phyloP scores from a whole-genome alignment of 2,329 filamentous ascomycete genomes.

The Diaporthe australafricana region DNA sequence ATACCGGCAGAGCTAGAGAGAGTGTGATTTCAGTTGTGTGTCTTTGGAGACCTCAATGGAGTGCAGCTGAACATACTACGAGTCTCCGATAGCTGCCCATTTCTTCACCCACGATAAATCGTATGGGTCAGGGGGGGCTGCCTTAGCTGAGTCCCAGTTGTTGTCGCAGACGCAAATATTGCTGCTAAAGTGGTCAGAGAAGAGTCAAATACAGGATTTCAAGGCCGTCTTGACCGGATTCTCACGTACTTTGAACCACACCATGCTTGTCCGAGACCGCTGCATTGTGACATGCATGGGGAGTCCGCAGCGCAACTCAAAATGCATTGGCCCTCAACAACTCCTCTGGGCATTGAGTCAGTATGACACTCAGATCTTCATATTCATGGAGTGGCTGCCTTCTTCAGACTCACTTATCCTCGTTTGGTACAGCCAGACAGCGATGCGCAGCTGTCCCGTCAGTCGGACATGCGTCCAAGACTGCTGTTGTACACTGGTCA shows the following conservation, averaged over 20 bases:
- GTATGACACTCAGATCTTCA: neutral
- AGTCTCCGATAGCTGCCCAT: slow-evolving; percentile 16
- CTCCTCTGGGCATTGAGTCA: neutral
- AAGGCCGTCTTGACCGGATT: neutral
- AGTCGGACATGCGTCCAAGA: slow-evolving; percentile 6
- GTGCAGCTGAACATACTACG: neutral
- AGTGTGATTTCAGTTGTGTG: neutral
- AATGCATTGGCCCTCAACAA: slow-evolving; percentile 1
- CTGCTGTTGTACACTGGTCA: neutral
- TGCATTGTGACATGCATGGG: neutral
- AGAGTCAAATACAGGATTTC: neutral
- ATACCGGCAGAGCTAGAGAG: neutral
- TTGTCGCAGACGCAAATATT: slow-evolving; percentile 8
- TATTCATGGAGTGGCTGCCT: neutral
- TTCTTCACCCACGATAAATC: slow-evolving; percentile 8
- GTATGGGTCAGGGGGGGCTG: neutral
- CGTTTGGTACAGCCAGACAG: slow-evolving; percentile 2
- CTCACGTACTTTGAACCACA: neutral
- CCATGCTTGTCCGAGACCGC: neutral
- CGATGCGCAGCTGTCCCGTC: slow-evolving; percentile 6
- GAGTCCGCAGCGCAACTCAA: neutral
- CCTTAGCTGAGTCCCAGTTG: neutral
- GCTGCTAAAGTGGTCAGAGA: neutral
- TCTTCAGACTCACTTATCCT: neutral
- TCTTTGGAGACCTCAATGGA: neutral